Percentiles rank a stretch among this genome's conserved stretches.
Evolutionary conservation across 2,329 filamentous ascomycete species (phyloP).

Genomic region (Stemphylium vesicarium): DNA sequence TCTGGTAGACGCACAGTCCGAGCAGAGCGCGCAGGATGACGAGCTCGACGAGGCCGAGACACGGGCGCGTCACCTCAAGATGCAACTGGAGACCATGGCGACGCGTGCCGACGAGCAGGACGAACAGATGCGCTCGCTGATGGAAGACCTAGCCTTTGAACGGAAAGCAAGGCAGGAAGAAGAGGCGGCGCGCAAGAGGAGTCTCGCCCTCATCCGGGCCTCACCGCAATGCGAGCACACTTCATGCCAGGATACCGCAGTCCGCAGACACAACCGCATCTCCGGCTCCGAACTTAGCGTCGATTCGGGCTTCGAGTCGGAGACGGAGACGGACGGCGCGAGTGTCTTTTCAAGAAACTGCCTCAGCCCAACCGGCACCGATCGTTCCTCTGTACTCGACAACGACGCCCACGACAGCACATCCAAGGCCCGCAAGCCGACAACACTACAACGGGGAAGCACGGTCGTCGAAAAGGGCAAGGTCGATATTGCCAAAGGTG

Average conservation of each 20-base stretch:
- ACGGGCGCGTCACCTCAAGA: constrained; percentile 63
- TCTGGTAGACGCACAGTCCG: constrained; percentile 59
- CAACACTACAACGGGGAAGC: constrained; percentile 30
- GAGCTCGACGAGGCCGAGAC: constrained; percentile 67
- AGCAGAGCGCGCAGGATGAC: constrained; percentile 64
- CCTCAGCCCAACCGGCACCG: constrained; percentile 45
- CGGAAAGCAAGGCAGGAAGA: constrained; percentile 43
- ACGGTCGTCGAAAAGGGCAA: constrained; percentile 48
- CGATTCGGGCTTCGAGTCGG: constrained; percentile 67
- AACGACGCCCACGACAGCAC: constrained; percentile 40
- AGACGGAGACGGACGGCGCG: constrained; percentile 58
- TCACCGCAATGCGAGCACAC: constrained; percentile 25
- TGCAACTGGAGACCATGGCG: constrained; percentile 67
- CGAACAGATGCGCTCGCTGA: constrained; percentile 54
- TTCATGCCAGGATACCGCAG: constrained; percentile 21
- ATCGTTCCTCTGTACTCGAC: constrained; percentile 45
- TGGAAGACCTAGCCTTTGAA: constrained; percentile 46
- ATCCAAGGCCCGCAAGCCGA: constrained; percentile 43
- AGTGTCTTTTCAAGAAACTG: constrained; percentile 50
- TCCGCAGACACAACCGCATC: constrained; percentile 40
- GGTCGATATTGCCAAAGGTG: constrained; percentile 31
- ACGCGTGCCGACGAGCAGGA: constrained; percentile 63
- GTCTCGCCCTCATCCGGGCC: constrained; percentile 36
- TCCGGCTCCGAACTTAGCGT: constrained; percentile 48
- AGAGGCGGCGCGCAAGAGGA: constrained; percentile 43